These are phyloP conservation scores for Daedalea quercina DNA, from an alignment of 768 basidiomycete species.

Conservation along the genomic window DNA sequence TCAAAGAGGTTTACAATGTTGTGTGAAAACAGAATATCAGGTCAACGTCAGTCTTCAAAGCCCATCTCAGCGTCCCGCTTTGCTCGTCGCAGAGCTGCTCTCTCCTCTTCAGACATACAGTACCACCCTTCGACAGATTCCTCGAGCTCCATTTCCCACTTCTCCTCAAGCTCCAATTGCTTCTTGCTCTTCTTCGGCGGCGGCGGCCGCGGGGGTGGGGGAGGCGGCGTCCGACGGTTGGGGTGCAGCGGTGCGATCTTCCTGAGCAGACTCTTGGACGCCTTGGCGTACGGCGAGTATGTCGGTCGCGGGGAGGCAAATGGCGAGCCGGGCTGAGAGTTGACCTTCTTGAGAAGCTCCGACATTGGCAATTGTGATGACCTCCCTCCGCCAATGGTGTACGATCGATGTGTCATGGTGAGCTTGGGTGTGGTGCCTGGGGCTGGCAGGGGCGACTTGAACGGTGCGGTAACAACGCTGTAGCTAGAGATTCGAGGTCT, in stretches of 20 bases:
- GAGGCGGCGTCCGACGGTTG: slow-evolving; percentile 67
- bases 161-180: slow-evolving; percentile 66
- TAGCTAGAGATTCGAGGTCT: not conserved
- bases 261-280: slow-evolving; percentile 54
- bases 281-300: slow-evolving; percentile 62
- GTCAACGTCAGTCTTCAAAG: slow-evolving; percentile 20
- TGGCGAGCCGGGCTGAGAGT: slow-evolving; percentile 59
- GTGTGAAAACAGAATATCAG: not conserved
- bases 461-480: not conserved
- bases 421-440: slow-evolving; percentile 5
- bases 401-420: slow-evolving; percentile 15
- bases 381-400: slow-evolving; percentile 41
- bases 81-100: slow-evolving; percentile 40
- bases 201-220: slow-evolving; percentile 62
- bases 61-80: slow-evolving; percentile 63
- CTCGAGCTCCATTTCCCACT: slow-evolving; percentile 73
- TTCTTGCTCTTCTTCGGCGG: slow-evolving; percentile 78
- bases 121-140: slow-evolving; percentile 65
- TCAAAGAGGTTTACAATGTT: too few relatives aligned
- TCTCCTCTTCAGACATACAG: slow-evolving; percentile 27
- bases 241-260: slow-evolving; percentile 73
- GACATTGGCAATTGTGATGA: slow-evolving; percentile 50
- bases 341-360: slow-evolving; percentile 69
- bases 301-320: slow-evolving; percentile 32
- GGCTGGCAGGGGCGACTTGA: slow-evolving; percentile 6